Evolutionary conservation across 768 basidiomycete species (phyloP), one percentile per base, ranked within the genome.

Genomic region (Dacryopinax primogenitus): DNA sequence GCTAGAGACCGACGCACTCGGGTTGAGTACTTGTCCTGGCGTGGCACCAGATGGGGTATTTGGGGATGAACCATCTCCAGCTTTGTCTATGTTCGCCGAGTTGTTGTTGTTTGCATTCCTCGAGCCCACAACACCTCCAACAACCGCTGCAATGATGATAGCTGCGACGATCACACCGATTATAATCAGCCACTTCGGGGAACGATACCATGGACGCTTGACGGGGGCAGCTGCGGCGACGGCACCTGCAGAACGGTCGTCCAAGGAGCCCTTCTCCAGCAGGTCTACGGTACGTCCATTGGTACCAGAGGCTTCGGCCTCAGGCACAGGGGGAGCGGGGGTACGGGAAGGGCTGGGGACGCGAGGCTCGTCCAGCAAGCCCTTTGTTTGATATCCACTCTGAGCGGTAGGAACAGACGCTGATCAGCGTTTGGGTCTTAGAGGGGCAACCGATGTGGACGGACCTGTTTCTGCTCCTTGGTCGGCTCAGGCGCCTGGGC

Each of bases 111-210:
- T 74, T 12, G 73, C 71, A 0, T 74, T 72, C 1, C 79, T 79
- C 12, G 79, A 84, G 23, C 83, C 85, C 1, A 84, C 84, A 0
- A 78, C 83, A 23, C 83, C 85, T 0, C 83, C 85, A 7, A 86
- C 78, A 1, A 81, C 75, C 0, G 78, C 84, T 0, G 74, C 84
- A 44, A 85, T 63, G 62, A 83, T 66, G 32, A 83, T 69, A 41
- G 84, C 32, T 1, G 69, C 72, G 16, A 74, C 68, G 63, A 82
- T 41, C 64, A 72, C 66, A 18, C 81, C 70, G 64, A 73, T 69
- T 37, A 82, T 71, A 6, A 78, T 73, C 7, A 82, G 82, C 18
- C 76, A 79, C 33, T 70, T 78, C 26, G 51, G 51, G 11, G 23
- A 28, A 30, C 51, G 51, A 58, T 58, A 58, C 51, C 51, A 58